Conservation (phyloP, 2,329 filamentous ascomycete genomes). For the Stemphylium vesicarium region DNA sequence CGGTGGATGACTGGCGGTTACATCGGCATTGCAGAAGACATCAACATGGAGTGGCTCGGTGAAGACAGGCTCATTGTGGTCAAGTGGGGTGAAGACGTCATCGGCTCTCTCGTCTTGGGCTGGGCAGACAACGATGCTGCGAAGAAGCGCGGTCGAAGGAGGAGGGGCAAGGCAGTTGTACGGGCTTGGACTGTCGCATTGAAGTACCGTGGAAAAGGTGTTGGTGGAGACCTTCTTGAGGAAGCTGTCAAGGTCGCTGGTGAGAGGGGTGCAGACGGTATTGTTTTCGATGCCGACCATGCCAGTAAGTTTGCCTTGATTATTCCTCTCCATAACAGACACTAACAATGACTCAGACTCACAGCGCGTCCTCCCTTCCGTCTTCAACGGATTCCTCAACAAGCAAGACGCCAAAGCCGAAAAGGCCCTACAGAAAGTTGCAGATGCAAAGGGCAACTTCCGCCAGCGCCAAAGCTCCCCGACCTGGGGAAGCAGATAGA, state of each 20-base stretch:
- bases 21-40: constrained; percentile 64
- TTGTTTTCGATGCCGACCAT: constrained; percentile 78
- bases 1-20: constrained; percentile 69
- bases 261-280: constrained; percentile 70
- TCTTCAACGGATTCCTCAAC: constrained; percentile 47
- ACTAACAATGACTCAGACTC: constrained; percentile 38
- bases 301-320: constrained; percentile 64
- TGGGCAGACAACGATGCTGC: constrained; percentile 61
- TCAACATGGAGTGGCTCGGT: constrained; percentile 68
- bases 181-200: constrained; percentile 81
- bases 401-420: constrained; percentile 44
- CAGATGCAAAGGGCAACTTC: constrained; percentile 49
- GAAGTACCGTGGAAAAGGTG: constrained; percentile 71
- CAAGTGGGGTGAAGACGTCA: constrained; percentile 70
- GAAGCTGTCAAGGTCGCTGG: constrained; percentile 73
- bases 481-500: constrained; percentile 47
- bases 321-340: not conserved
- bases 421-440: constrained; percentile 47
- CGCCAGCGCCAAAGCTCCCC: constrained; percentile 46
- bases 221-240: constrained; percentile 74
- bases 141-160: constrained; percentile 54
- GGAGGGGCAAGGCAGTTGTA: constrained; percentile 72
- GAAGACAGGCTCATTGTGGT: constrained; percentile 63
- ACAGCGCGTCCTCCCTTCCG: constrained; percentile 39
- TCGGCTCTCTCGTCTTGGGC: constrained; percentile 73